These are phyloP conservation scores for Smittium mucronatum DNA, from an alignment of 371 early-diverging fungal species.

Conservation along the genomic window DNA sequence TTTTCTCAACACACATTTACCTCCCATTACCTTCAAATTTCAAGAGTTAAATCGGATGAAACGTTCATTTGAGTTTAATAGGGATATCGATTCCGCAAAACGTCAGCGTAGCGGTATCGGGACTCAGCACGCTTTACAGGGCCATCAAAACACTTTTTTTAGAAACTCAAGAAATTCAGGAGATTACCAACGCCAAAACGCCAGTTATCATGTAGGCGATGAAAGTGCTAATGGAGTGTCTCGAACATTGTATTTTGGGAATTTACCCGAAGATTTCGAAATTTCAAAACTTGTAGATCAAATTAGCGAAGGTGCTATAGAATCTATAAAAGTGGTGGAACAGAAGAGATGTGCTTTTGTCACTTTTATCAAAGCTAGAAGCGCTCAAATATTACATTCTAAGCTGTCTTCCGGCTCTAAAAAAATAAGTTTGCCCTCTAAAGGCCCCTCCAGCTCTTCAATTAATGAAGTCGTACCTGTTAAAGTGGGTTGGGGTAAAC, in stretches of 20 bases:
- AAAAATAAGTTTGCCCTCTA: neutral
- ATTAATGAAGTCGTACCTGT: neutral
- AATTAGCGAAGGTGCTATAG: constrained; percentile 11
- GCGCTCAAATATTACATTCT: neutral
- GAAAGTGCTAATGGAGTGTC: constrained; percentile 10
- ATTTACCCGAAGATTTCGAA: constrained; percentile 4
- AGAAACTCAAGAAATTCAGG: neutral
- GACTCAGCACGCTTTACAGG: neutral
- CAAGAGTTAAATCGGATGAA: neutral
- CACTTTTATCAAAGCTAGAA: constrained; percentile 8
- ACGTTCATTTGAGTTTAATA: neutral
- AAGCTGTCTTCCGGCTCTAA: constrained; percentile 6
- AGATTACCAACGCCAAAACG: neutral
- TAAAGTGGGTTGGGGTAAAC: constrained; percentile 14
- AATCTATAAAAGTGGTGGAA: constrained; percentile 5
- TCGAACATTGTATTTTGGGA: constrained; percentile 10
- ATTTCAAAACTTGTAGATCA: constrained; percentile 10
- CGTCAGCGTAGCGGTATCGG: neutral
- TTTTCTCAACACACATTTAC: neutral
- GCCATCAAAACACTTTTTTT: neutral
- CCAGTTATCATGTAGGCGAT: constrained; percentile 1
- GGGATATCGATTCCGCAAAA: neutral
- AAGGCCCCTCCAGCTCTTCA: neutral
- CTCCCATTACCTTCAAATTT: neutral
- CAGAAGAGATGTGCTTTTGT: constrained; percentile 12